phyloP scores from a whole-genome alignment of 768 basidiomycete species.

The Mycena leptocephala region DNA sequence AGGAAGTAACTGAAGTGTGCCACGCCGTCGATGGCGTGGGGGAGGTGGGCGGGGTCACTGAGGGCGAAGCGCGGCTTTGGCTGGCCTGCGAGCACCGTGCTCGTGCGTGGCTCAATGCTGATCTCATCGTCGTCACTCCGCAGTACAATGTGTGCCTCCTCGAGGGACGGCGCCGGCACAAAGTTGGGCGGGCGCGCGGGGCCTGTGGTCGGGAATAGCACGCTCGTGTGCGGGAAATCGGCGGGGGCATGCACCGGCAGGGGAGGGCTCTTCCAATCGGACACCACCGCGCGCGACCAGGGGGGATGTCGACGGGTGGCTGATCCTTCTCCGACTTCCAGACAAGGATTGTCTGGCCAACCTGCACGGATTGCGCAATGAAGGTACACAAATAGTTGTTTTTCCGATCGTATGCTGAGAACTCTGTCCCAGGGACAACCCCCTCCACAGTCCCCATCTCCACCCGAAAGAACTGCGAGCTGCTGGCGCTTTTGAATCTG shows the following conservation, averaged over 20 bases:
- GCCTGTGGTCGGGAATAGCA: neutral
- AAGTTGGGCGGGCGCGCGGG: neutral
- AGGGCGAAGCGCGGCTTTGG: neutral
- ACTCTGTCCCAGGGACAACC: too few relatives aligned
- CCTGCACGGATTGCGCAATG: neutral
- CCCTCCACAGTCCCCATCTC: too few relatives aligned
- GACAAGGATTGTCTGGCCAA: neutral
- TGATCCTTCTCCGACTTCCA: too few relatives aligned
- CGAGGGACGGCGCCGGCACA: neutral
- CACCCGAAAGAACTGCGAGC: too few relatives aligned
- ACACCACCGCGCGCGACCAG: too few relatives aligned
- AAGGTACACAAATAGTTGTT: neutral
- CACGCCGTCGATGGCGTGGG: neutral
- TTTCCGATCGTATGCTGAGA: too few relatives aligned
- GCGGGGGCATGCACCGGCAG: too few relatives aligned
- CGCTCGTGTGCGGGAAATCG: too few relatives aligned
- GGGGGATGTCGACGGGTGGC: too few relatives aligned
- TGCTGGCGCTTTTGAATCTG: too few relatives aligned
- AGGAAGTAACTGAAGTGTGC: slow-evolving; percentile 25
- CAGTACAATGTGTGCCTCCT: neutral
- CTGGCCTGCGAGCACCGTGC: neutral
- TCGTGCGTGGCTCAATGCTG: neutral
- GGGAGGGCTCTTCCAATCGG: too few relatives aligned
- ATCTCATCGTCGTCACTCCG: neutral
- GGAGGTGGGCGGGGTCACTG: neutral